phyloP scores from a whole-genome alignment of 169 alveolate genomes.

The Plasmodium gonderi region DNA sequence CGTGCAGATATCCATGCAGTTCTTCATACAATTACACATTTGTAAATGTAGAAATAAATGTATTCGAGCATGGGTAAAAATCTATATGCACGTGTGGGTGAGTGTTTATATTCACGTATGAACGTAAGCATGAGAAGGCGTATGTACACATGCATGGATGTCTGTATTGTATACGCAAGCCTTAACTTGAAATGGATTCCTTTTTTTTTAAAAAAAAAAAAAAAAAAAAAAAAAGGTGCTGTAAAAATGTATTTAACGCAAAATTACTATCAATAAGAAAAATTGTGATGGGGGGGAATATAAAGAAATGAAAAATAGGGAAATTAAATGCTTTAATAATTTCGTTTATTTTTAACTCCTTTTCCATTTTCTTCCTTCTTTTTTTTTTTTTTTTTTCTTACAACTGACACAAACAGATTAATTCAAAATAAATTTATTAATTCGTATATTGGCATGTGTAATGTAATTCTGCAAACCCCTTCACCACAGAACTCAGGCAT shows the following conservation, averaged over 20 bases:
- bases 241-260: constrained; percentile 14
- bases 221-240: background rate
- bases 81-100: background rate
- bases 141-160: background rate
- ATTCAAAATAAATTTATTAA: background rate
- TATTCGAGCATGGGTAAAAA: background rate
- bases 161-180: background rate
- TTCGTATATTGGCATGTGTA: background rate
- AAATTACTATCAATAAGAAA: background rate
- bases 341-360: background rate
- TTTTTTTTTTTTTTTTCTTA: background rate
- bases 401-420: background rate
- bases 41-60: background rate
- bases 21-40: background rate
- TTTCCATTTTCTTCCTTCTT: background rate
- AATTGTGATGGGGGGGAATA: background rate
- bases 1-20: no score
- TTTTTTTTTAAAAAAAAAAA: no score
- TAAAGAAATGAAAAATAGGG: background rate
- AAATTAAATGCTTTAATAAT: background rate
- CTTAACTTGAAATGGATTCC: background rate
- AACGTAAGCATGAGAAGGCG: background rate
- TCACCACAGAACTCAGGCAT: no score
- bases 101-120: background rate
- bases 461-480: background rate